These are phyloP conservation scores for Sporothrix brunneoviolacea DNA, from an alignment of 2,329 filamentous ascomycete genomes.

Conservation along the genomic window DNA sequence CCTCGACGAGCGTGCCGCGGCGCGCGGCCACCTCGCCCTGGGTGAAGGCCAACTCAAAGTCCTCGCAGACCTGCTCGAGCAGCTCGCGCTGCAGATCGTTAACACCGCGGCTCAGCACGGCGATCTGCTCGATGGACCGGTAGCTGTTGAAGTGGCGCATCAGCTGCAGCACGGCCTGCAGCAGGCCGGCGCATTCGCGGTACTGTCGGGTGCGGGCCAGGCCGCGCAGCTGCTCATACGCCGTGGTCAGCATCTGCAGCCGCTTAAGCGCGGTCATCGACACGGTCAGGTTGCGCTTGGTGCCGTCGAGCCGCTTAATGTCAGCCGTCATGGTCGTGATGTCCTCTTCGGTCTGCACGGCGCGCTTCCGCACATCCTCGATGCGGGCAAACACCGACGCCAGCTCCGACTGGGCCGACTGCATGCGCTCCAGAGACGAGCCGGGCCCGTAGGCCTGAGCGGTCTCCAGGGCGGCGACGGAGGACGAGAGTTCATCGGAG, in stretches of 20 bases:
- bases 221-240: conserved; percentile 90
- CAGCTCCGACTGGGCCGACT: conserved; percentile 83
- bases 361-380: conserved; percentile 81
- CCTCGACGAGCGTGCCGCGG: conserved; percentile 69
- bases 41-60: conserved; percentile 92
- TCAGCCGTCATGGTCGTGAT: conserved; percentile 99
- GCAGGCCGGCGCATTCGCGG: conserved; percentile 83
- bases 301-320: conserved; percentile 93
- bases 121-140: conserved; percentile 95
- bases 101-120: conserved; percentile 83
- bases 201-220: conserved; percentile 85
- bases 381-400: conserved; percentile 89
- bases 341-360: conserved; percentile 85
- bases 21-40: conserved; percentile 72
- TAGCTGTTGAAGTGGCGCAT: conserved; percentile 99
- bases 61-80: conserved; percentile 96
- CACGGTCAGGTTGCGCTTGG: conserved; percentile 90
- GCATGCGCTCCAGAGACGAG: conserved; percentile 84
- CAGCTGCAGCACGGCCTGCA: conserved; percentile 92
- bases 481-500: conserved; percentile 73
- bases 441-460: conserved; percentile 79
- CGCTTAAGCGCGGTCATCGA: conserved; percentile 98
- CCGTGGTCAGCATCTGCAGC: conserved; percentile 96
- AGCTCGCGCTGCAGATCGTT: conserved; percentile 88
- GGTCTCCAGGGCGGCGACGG: conserved; percentile 67